These are phyloP conservation scores for Tetrahymena malaccensis DNA, from an alignment of 73 alveolate species.

Conservation along the genomic window DNA sequence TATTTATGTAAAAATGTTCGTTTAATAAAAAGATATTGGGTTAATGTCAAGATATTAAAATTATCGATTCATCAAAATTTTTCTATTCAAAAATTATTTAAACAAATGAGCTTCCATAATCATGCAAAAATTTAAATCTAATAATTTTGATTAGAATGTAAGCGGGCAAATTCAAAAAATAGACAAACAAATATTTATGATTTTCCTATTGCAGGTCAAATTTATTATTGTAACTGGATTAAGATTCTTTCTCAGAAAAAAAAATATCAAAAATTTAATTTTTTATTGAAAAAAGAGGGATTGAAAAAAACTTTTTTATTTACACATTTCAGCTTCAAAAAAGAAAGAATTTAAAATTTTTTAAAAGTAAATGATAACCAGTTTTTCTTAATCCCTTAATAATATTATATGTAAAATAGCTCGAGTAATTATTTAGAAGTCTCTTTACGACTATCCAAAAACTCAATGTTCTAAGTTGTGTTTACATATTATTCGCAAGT, in stretches of 20 bases:
- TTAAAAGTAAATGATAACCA: not conserved
- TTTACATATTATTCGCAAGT: too few species aligned
- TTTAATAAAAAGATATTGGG: not conserved
- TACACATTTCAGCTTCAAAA: not conserved
- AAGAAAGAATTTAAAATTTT: too few species aligned
- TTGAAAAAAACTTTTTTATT: not conserved
- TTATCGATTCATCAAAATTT: not conserved
- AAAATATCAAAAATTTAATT: too few species aligned
- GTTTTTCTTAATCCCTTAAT: not conserved
- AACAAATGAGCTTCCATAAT: not conserved
- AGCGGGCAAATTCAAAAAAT: not conserved
- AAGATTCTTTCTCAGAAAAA: not conserved
- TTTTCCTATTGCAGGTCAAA: not conserved
- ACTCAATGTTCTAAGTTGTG: too few species aligned
- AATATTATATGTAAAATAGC: not conserved
- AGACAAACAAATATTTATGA: not conserved
- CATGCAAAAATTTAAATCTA: too few species aligned
- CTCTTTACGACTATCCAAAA: not conserved
- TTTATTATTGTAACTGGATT: not conserved
- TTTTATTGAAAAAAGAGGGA: too few species aligned
- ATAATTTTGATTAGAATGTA: not conserved
- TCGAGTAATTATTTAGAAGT: not conserved
- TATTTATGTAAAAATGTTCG: too few species aligned
- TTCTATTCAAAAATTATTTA: not conserved
- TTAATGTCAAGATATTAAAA: not conserved